Conservation (phyloP, 2,329 filamentous ascomycete species). For the Emericellopsis cladophorae region DNA sequence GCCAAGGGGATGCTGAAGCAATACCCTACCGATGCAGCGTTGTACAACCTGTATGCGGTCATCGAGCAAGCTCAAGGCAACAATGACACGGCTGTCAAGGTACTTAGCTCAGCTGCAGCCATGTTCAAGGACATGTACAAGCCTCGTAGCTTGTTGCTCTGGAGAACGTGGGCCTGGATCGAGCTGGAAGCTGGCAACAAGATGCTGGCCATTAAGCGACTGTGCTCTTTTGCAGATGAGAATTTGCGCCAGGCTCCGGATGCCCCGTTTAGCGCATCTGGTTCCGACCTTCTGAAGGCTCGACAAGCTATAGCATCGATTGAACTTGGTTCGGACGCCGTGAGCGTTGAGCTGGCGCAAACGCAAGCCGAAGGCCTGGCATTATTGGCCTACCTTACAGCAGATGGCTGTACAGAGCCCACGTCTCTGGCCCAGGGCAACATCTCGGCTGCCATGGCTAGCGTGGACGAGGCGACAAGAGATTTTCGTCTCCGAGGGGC, state of each 20-base stretch:
- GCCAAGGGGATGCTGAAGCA: slow-evolving; percentile 65
- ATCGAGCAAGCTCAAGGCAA: slow-evolving; percentile 53
- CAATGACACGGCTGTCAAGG: slow-evolving; percentile 42
- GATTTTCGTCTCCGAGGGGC: slow-evolving; percentile 26
- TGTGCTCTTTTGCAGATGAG: slow-evolving; percentile 26
- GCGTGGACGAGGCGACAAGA: slow-evolving; percentile 25
- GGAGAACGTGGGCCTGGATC: slow-evolving; percentile 53
- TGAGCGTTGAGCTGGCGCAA: slow-evolving; percentile 33
- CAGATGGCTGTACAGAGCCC: slow-evolving; percentile 25
- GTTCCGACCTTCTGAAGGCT: slow-evolving; percentile 25
- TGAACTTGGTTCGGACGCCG: slow-evolving; percentile 37
- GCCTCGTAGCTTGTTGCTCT: not conserved
- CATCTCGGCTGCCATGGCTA: slow-evolving; percentile 34
- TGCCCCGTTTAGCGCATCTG: slow-evolving; percentile 11
- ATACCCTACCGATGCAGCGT: slow-evolving; percentile 44
- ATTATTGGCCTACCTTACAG: slow-evolving; percentile 54
- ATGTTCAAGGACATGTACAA: not conserved
- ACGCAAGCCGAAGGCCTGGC: slow-evolving; percentile 48
- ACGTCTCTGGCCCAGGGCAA: slow-evolving; percentile 37
- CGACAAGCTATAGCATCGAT: slow-evolving; percentile 29
- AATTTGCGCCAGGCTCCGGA: slow-evolving; percentile 5
- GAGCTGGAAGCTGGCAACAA: slow-evolving; percentile 33
- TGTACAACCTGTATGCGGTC: slow-evolving; percentile 73
- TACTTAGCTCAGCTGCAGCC: slow-evolving; percentile 43
- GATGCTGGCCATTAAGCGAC: slow-evolving; percentile 18